Evolutionary conservation across 2,329 filamentous ascomycete genomes (phyloP).

Genomic region (Alternaria alternata): DNA sequence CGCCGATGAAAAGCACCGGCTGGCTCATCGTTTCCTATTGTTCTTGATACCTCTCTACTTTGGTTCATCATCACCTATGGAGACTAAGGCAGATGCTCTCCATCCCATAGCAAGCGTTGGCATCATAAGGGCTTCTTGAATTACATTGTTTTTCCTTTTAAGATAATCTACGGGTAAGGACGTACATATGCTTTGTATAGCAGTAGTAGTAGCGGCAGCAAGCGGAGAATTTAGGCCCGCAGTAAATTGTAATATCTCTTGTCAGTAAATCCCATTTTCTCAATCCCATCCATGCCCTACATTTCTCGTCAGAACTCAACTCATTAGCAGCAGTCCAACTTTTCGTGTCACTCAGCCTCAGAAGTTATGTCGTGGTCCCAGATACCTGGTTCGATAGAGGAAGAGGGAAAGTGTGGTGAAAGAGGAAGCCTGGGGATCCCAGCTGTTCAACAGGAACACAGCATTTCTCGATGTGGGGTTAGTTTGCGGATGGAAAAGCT

Average conservation of each 20-base stretch:
- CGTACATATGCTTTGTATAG: slow-evolving; percentile 28
- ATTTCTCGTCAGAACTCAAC: background rate
- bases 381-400: background rate
- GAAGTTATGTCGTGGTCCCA: slow-evolving; percentile 7
- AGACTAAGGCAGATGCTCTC: slow-evolving; percentile 29
- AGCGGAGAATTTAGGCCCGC: slow-evolving; percentile 6
- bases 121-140: slow-evolving; percentile 14
- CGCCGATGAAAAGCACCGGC: slow-evolving; percentile 22
- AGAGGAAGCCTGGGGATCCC: background rate
- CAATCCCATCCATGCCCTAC: background rate
- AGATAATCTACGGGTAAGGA: slow-evolving; percentile 13
- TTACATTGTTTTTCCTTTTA: slow-evolving; percentile 18
- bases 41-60: slow-evolving; percentile 41
- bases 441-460: slow-evolving; percentile 15
- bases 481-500: background rate
- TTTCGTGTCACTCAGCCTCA: background rate
- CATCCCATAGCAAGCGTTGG: slow-evolving; percentile 32
- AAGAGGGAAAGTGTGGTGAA: background rate
- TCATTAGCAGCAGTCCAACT: background rate
- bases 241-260: slow-evolving; percentile 28
- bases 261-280: background rate
- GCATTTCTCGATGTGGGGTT: background rate
- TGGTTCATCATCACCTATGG: slow-evolving; percentile 15
- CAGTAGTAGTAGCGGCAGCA: slow-evolving; percentile 10
- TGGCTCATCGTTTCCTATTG: slow-evolving; percentile 20